A percentile compares a stretch with the other conserved stretches of the same genome.
phyloP scores from a whole-genome alignment of 805 yeast genomes.

The Yamadazyma paraphyllophila region DNA sequence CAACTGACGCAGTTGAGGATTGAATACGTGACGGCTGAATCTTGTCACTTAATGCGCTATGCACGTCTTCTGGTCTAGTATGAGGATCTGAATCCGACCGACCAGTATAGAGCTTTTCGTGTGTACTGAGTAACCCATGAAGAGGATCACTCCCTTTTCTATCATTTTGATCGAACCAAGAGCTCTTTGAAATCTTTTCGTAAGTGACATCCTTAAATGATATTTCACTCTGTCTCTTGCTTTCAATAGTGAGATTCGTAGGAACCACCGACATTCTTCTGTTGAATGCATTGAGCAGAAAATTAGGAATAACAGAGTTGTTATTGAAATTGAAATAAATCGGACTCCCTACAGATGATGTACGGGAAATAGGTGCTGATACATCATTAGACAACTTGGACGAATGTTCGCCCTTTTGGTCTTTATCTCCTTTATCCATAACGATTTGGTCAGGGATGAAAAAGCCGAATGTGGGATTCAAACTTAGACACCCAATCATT shows the following conservation, averaged over 20 bases:
- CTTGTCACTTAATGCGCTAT: constrained; percentile 6
- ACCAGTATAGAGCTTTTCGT: constrained; percentile 29
- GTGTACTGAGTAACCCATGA: constrained; percentile 28
- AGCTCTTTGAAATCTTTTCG: neutral
- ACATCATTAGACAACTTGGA: neutral
- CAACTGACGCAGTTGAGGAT: constrained; percentile 13
- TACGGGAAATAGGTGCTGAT: constrained; percentile 14
- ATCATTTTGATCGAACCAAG: constrained; percentile 1
- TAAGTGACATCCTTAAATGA: constrained; percentile 27
- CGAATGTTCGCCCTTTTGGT: neutral
- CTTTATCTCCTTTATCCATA: neutral
- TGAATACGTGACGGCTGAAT: constrained; percentile 5
- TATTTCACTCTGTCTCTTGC: constrained; percentile 8
- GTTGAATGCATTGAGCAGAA: constrained; percentile 12
- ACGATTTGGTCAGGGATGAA: constrained; percentile 9
- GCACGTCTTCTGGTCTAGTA: constrained; percentile 3
- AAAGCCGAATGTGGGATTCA: constrained; percentile 19
- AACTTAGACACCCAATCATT: constrained; percentile 21
- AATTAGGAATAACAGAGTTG: neutral
- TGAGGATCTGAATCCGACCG: neutral
- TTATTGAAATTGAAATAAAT: constrained; percentile 14
- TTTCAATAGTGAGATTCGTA: constrained; percentile 22
- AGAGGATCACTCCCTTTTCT: constrained; percentile 17
- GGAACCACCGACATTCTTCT: constrained; percentile 30
- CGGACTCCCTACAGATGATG: constrained; percentile 24